Base-by-base conservation (phyloP, 805 yeast species). In the Dipodascopsis tothii region DNA sequence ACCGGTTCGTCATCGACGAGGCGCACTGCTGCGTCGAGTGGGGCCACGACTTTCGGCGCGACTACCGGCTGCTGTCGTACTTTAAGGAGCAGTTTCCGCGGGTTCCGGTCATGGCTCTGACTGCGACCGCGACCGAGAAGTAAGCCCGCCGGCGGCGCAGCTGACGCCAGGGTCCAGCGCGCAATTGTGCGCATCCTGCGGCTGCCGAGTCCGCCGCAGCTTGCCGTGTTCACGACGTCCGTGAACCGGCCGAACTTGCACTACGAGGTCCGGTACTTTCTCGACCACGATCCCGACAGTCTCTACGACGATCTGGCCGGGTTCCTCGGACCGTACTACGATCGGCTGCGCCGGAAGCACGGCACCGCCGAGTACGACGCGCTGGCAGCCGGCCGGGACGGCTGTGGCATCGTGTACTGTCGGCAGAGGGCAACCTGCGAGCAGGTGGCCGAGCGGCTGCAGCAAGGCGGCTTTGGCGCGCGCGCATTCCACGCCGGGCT, bases 31-130 rank as follows among this genome's bases (percentile, higher is more conserved):
- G 90, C 35, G 84, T 95, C 39, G 81, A 92, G 11, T 90, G 98
- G 98, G 98, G 98, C 18, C 97, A 90, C 64, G 97, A 90, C 63
- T 90, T 90, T 62, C 72, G 98, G 42, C 96, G 96, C 0, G 96
- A 90, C 62, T 90, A 90, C 65, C 83, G 86, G 56, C 81, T 80
- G 5, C 68, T 90, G 59, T 75, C 77, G 33, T 73, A 71, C 52
- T 83, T 90, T 62, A 85, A 85, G 56, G 62, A 66, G 18, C 72
- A 75, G 37, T 90, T 73, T 58, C 92, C 94, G 0, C 73, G 72
- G 39, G 75, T 85, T 4, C 97, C 98, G 1, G 70, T 90, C 47
- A 86, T 90, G 87, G 97, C 97, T 0, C 69, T 90, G 48, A 90
- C 98, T 0, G 97, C 96, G 0, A 90, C 98, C 0, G 98, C 98